These are phyloP conservation scores for Viridothelium virens DNA, from an alignment of 495 filamentous ascomycete species.

Conservation along the genomic window DNA sequence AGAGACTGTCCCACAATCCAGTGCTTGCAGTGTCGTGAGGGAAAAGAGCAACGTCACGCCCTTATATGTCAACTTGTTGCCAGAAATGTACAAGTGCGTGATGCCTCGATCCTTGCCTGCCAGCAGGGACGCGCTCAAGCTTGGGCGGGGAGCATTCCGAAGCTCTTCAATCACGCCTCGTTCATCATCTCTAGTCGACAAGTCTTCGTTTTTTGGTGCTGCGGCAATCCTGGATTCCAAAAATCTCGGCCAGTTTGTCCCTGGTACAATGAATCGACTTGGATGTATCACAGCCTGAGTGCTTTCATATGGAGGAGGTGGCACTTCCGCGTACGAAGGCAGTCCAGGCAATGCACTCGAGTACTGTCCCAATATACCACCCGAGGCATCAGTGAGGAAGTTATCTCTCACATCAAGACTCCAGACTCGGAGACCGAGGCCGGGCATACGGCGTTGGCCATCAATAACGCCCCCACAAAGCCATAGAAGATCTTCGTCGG, in stretches of 20 bases:
- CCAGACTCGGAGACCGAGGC: background rate
- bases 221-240: slow-evolving; percentile 2
- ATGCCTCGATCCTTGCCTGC: background rate
- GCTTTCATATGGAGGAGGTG: slow-evolving; percentile 1
- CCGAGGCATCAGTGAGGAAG: slow-evolving; percentile 1
- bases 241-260: background rate
- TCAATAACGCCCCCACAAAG: background rate
- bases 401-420: slow-evolving; percentile 8
- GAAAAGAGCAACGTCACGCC: slow-evolving; percentile 1
- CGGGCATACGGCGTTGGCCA: slow-evolving; percentile 3
- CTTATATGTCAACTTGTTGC: slow-evolving; percentile 3
- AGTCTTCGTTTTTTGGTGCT: background rate
- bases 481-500: slow-evolving; percentile 4
- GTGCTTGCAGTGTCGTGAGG: slow-evolving; percentile 3
- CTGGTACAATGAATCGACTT: background rate
- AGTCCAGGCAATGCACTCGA: background rate
- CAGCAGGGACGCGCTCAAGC: background rate
- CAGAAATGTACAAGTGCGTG: slow-evolving; percentile 1
- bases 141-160: background rate
- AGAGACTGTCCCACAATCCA: slow-evolving; percentile 3
- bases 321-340: slow-evolving; percentile 1
- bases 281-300: background rate
- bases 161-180: slow-evolving; percentile 3
- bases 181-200: background rate
- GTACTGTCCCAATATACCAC: slow-evolving; percentile 7